These are phyloP conservation scores for Porphyra umbilicalis DNA, from an alignment of 31 red algal species.

Conservation along the genomic window DNA sequence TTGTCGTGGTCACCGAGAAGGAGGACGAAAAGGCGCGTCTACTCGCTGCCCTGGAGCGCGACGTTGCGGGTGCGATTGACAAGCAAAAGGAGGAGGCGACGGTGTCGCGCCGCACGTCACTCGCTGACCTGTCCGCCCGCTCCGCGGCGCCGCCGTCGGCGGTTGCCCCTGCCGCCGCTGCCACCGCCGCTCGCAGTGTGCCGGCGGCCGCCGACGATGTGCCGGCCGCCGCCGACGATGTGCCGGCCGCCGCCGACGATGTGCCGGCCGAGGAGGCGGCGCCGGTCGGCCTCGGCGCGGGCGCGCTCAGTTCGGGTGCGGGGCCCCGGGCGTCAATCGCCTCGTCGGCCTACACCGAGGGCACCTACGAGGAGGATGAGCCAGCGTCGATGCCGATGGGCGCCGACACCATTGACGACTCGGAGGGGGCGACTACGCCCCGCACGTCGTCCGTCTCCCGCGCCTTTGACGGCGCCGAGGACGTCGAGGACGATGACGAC, in stretches of 20 bases:
- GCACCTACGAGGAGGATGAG: slow-evolving; percentile 1
- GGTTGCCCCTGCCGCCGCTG: not conserved
- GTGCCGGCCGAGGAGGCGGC: not conserved
- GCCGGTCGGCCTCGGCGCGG: too few species aligned
- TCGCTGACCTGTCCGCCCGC: not conserved
- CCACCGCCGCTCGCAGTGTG: not conserved
- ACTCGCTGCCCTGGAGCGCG: not conserved
- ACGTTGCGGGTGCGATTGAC: not conserved
- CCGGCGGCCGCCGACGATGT: too few species aligned
- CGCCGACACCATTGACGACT: not conserved
- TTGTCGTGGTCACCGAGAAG: not conserved
- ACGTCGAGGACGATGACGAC: not conserved
- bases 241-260: too few species aligned
- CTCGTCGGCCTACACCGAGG: not conserved
- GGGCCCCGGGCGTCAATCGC: not conserved
- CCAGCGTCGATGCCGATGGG: not conserved
- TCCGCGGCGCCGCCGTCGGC: not conserved
- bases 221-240: too few species aligned
- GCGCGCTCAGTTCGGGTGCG: not conserved
- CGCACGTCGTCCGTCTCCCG: not conserved
- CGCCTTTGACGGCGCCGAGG: not conserved
- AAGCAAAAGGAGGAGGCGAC: not conserved
- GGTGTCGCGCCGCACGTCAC: not conserved
- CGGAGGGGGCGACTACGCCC: not conserved
- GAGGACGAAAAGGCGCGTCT: not conserved